Evolutionary conservation across 2,329 filamentous ascomycete genomes (phyloP).

Genomic region (Sclerotinia glacialis): DNA sequence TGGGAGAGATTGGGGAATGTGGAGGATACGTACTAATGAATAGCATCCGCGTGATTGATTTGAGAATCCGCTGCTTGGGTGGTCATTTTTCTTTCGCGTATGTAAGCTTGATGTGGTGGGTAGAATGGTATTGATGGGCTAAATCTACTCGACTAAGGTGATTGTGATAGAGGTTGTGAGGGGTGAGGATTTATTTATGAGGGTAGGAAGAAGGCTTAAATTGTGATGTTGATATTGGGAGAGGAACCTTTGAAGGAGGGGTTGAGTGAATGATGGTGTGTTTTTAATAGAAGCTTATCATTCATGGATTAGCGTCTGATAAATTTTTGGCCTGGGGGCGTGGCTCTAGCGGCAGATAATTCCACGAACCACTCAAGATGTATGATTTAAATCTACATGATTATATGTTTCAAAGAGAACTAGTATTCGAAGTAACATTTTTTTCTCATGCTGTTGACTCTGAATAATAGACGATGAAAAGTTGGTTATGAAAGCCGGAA

Average conservation of each 20-base stretch:
- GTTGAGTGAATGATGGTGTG: background rate
- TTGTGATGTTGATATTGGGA: background rate
- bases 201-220: no score
- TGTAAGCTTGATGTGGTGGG: background rate
- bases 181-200: background rate
- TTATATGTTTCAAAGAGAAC: background rate
- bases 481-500: background rate
- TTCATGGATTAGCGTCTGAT: background rate
- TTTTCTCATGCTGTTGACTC: background rate
- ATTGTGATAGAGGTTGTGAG: background rate
- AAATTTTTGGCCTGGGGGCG: background rate
- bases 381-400: background rate
- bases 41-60: constrained; percentile 20
- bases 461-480: background rate
- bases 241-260: background rate
- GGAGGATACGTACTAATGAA: constrained; percentile 15
- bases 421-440: background rate
- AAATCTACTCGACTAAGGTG: no score
- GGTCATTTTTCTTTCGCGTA: background rate
- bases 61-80: constrained; percentile 6
- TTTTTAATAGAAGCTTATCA: background rate
- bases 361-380: no score
- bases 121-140: no score
- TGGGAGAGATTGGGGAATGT: background rate
- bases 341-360: background rate